Base-by-base conservation (phyloP, 2,329 filamentous ascomycete genomes). In the Pleoardoris graminearum region DNA sequence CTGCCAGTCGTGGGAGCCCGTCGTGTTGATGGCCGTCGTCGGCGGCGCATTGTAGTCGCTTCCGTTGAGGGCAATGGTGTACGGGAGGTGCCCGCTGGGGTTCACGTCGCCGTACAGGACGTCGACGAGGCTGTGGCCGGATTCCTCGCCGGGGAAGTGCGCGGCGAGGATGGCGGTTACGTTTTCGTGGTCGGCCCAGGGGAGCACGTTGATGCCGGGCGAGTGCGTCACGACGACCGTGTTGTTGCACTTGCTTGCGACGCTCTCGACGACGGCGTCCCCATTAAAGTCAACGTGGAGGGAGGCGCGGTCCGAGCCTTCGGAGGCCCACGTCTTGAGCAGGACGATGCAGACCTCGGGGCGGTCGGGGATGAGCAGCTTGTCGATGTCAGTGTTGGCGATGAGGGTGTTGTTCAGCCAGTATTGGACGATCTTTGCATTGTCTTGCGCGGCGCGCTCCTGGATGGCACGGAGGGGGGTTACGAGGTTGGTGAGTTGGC, bases 81-180 rank as follows among this genome's bases (percentile, higher is more conserved):
- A 96, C 0, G 92, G 91, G 2, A 97, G 77, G 51, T 89, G 87
- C 17, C 92, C 91, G 44, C 85, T 90, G 0, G 87, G 86, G 64
- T 91, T 93, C 10, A 85, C 81, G 21, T 87, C 82, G 7, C 92
- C 92, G 53, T 92, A 90, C 2, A 96, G 77, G 3, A 76, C 59
- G 46, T 76, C 75, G 32, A 70, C 68, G 37, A 77, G 61, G 8
- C 71, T 70, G 62, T 76, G 66, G 16, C 75, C 75, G 12, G 62
- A 64, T 58, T 77, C 72, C 55, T 77, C 66, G n/a, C 76, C 75
- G 3, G 74, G 72, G 44, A 69, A 69, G 53, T 77, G 74, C 3
- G 75, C 75, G 10, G 70, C 70, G 3, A 78, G 58, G 51, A 78
- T 76, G 16, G 72, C 73, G 8, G 69, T 75, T n/a, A 76, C 68